phyloP scores from a whole-genome alignment of 1,139 yeast genomes.

The Williopsis jadinii region DNA sequence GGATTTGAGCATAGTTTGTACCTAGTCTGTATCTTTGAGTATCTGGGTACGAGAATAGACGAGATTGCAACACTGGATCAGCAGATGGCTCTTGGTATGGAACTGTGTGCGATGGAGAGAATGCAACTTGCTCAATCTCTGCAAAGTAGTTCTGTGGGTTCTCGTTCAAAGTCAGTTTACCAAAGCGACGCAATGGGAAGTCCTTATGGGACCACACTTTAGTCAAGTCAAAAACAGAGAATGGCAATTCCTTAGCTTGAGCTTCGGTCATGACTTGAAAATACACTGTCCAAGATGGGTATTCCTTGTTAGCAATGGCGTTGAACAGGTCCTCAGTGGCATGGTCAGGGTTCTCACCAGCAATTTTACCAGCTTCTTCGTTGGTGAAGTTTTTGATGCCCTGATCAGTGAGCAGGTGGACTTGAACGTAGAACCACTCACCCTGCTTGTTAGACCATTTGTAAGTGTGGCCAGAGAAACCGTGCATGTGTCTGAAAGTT shows the following conservation, averaged over 20 bases:
- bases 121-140: conserved; percentile 55
- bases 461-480: conserved; percentile 68
- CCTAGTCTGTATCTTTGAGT: conserved; percentile 61
- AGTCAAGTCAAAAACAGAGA: conserved; percentile 64
- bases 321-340: conserved; percentile 60
- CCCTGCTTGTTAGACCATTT: conserved; percentile 63
- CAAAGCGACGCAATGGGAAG: conserved; percentile 53
- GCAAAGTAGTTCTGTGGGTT: conserved; percentile 52
- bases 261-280: conserved; percentile 63
- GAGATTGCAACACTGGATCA: conserved; percentile 53
- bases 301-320: conserved; percentile 50
- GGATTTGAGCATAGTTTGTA: conserved; percentile 55
- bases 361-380: conserved; percentile 51
- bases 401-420: conserved; percentile 53
- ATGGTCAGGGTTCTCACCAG: conserved; percentile 60
- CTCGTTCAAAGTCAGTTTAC: conserved; percentile 46
- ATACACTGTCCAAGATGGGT: conserved; percentile 59
- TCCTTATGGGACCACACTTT: conserved; percentile 55
- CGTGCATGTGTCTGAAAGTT: conserved; percentile 58
- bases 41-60: conserved; percentile 53
- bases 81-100: conserved; percentile 56
- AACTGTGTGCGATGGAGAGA: conserved; percentile 52
- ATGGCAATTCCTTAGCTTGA: conserved; percentile 52
- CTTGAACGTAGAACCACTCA: conserved; percentile 61
- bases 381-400: conserved; percentile 48